Percentiles rank a stretch among this genome's conserved stretches.
Conservation (phyloP, 2,329 filamentous ascomycete species). For the Ceratocystis smalleyi region DNA sequence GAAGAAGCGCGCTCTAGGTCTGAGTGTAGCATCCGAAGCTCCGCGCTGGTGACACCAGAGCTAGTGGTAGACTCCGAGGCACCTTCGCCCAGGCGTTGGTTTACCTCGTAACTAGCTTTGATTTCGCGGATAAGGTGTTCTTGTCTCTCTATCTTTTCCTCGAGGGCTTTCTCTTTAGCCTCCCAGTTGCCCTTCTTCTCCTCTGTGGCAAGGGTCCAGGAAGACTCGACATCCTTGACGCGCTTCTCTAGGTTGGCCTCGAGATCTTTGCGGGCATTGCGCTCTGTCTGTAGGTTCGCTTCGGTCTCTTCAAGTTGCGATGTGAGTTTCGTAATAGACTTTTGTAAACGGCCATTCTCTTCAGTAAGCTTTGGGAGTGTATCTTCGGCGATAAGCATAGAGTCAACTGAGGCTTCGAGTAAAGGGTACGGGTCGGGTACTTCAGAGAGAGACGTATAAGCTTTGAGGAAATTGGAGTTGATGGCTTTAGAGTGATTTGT, state of each 20-base stretch:
- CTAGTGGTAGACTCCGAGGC: constrained; percentile 38
- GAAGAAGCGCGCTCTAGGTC: constrained; percentile 82
- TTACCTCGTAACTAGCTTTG: constrained; percentile 94
- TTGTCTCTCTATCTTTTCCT: constrained; percentile 89
- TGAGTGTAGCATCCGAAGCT: constrained; percentile 82
- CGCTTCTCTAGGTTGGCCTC: constrained; percentile 63
- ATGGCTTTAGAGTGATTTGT: constrained; percentile 92
- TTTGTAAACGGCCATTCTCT: constrained; percentile 78
- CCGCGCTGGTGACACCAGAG: constrained; percentile 61
- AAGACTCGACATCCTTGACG: constrained; percentile 77
- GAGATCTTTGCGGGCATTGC: constrained; percentile 52
- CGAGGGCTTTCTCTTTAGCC: constrained; percentile 75
- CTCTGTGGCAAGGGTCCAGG: constrained; percentile 75
- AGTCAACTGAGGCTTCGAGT: constrained; percentile 90
- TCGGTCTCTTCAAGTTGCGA: constrained; percentile 73
- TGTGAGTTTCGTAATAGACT: constrained; percentile 58
- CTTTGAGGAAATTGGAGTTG: constrained; percentile 80
- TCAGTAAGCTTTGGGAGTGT: constrained; percentile 76
- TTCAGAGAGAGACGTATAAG: constrained; percentile 87
- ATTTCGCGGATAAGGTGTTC: constrained; percentile 84
- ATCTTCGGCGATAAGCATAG: constrained; percentile 69
- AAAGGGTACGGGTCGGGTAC: constrained; percentile 92
- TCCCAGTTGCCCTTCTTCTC: constrained; percentile 97
- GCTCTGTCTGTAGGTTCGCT: constrained; percentile 62
- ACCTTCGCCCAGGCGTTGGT: constrained; percentile 67